These are phyloP conservation scores for Acanthochlamys bracteata DNA, from an alignment of 106 monocot genomes.

Conservation along the genomic window DNA sequence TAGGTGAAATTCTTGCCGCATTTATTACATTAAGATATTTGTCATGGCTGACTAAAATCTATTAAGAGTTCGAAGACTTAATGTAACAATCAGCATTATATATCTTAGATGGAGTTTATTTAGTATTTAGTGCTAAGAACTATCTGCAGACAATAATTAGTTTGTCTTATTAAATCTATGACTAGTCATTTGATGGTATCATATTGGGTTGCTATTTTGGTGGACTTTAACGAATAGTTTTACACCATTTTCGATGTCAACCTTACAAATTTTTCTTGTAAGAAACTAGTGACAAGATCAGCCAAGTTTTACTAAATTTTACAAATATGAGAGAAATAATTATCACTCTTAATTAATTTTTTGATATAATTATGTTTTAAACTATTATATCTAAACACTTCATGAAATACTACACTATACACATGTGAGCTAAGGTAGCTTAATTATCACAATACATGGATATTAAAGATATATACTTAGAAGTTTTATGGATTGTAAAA, in stretches of 20 bases:
- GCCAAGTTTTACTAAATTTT: not conserved
- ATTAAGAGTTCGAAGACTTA: too few species aligned
- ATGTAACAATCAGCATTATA: too few species aligned
- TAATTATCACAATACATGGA: slow-evolving; percentile 9
- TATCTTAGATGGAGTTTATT: too few species aligned
- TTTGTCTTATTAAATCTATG: too few species aligned
- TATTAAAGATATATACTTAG: not conserved
- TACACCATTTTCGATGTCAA: not conserved
- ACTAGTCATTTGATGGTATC: too few species aligned
- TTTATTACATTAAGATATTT: too few species aligned
- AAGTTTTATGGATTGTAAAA: not conserved
- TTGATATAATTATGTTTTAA: slow-evolving; percentile 9
- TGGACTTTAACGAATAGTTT: not conserved
- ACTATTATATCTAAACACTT: slow-evolving; percentile 8
- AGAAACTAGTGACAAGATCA: slow-evolving; percentile 5
- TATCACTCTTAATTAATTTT: not conserved
- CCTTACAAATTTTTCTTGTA: not conserved
- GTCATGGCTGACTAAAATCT: too few species aligned
- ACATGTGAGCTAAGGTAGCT: slow-evolving; percentile 3
- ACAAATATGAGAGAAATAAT: slow-evolving; percentile 4
- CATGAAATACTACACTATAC: slow-evolving; percentile 6
- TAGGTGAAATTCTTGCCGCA: too few species aligned
- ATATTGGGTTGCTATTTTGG: not conserved
- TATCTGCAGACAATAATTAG: too few species aligned
- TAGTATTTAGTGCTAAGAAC: too few species aligned